Percentiles rank a stretch among this genome's conserved stretches.
phyloP scores from a whole-genome alignment of 2,329 filamentous ascomycete genomes.

The Magnaporthiopsis poae region DNA sequence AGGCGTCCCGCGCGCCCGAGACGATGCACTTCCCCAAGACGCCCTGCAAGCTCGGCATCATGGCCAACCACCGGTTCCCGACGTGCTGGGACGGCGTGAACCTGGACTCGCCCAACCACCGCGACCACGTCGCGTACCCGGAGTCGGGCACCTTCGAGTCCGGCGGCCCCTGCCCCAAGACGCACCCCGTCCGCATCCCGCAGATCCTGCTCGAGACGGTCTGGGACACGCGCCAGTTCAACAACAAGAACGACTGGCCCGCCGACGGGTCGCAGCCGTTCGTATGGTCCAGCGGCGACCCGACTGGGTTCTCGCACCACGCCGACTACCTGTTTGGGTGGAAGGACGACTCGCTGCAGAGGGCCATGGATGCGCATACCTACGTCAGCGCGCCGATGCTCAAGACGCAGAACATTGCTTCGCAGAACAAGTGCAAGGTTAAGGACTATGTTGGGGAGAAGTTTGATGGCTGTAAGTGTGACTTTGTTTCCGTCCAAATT shows the following conservation, averaged over 20 bases:
- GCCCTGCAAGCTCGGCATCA: slow-evolving; percentile 31
- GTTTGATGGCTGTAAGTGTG: slow-evolving; percentile 21
- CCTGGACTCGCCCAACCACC: slow-evolving; percentile 36
- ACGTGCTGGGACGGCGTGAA: slow-evolving; percentile 46
- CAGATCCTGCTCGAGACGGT: slow-evolving; percentile 34
- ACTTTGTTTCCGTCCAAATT: not conserved
- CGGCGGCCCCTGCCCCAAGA: slow-evolving; percentile 32
- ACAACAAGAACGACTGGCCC: slow-evolving; percentile 27
- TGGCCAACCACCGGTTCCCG: slow-evolving; percentile 36
- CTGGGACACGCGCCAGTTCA: slow-evolving; percentile 23
- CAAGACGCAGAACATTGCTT: slow-evolving; percentile 20
- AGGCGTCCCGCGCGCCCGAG: slow-evolving; percentile 28
- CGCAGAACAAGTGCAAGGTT: slow-evolving; percentile 20
- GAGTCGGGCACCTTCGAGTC: slow-evolving; percentile 30
- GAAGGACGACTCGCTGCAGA: slow-evolving; percentile 32
- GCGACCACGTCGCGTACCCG: slow-evolving; percentile 34
- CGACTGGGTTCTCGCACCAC: slow-evolving; percentile 28
- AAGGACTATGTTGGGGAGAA: slow-evolving; percentile 19
- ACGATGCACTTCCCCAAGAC: slow-evolving; percentile 27
- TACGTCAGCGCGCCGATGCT: slow-evolving; percentile 19
- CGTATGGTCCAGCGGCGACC: slow-evolving; percentile 29
- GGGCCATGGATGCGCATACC: slow-evolving; percentile 27
- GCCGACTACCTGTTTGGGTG: slow-evolving; percentile 35
- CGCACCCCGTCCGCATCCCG: slow-evolving; percentile 30
- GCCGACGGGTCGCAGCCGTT: slow-evolving; percentile 29